A percentile compares a stretch with the other conserved stretches of the same genome.
Conservation (phyloP, 140 eudicot genomes). For the Oenanthe javanica region DNA sequence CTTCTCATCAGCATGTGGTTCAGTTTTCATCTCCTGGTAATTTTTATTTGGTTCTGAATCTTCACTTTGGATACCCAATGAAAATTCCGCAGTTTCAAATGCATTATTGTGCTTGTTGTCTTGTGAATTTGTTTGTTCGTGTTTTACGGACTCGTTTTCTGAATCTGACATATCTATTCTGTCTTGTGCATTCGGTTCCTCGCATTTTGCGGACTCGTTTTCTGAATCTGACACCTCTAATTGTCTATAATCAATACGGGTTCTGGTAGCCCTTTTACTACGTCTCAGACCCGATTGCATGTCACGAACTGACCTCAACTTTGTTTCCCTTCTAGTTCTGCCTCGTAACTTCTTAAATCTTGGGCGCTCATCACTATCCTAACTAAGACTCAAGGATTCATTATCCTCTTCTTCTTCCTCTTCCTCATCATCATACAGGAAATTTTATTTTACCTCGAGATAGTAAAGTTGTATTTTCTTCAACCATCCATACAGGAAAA, state of each 20-base stretch:
- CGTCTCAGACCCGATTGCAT: conserved; percentile 55
- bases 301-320: conserved; percentile 47
- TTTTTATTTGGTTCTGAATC: conserved; percentile 36
- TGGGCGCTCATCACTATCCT: conserved; percentile 52
- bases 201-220: conserved; percentile 41
- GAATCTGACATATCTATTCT: neutral
- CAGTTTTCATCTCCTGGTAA: conserved; percentile 29
- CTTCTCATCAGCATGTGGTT: conserved; percentile 34
- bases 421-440: conserved; percentile 64
- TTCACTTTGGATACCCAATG: conserved; percentile 48
- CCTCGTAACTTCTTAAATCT: conserved; percentile 32
- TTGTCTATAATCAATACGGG: conserved; percentile 54
- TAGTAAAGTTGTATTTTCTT: too few species aligned
- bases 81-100: conserved; percentile 41
- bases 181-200: conserved; percentile 30
- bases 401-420: conserved; percentile 66
- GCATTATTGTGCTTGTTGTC: conserved; percentile 24
- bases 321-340: conserved; percentile 57
- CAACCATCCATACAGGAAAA: too few species aligned
- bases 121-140: neutral
- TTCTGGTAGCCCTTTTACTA: conserved; percentile 63
- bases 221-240: conserved; percentile 75
- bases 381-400: conserved; percentile 47
- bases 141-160: conserved; percentile 10
- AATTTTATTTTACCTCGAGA: too few species aligned